Evolutionary conservation across 2,329 filamentous ascomycete genomes (phyloP), one percentile per base, ranked within the genome.

Genomic region (Colletotrichum sp.): DNA sequence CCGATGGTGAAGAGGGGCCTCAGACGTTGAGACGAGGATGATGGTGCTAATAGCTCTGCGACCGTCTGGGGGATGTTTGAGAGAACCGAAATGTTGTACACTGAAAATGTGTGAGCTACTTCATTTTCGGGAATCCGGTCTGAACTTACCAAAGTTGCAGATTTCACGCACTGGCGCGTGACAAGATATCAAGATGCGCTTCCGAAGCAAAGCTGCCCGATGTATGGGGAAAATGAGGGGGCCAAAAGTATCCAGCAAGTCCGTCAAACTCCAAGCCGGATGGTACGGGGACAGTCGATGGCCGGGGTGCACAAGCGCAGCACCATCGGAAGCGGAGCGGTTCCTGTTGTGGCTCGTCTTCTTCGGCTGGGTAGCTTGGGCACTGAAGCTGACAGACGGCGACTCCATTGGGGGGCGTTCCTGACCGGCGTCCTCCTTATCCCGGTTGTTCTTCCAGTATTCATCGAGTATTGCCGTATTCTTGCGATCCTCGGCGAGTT

Each of bases 21-120:
- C 34, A 97, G 89, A 75, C 95, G 90, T 76, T 94, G 89, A 1
- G 91, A 89, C 30, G 92, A 88, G 5, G 91, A 89, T 30, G 89
- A 88, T 1, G 90, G 83, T 25, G 93, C 91, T n/a, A 98, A 88
- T 16, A 93, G 86, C 68, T 96, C 92, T 73, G 90, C 89, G 59
- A 96, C 90, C 34, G 94, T 92, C 49, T 93, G 89, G 32, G 97
- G 96, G 59, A 99, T 93, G 79, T 96, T 98, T 61, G 96, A 96
- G 39, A 99, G 89, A 70, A 99, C 90, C n/a, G 96, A 98, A 68
- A 99, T 91, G 83, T 97, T 93, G 86, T 99, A 99, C 77, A 99
- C 97, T 96, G 78, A 71, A 66, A 1, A 6, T 15, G 16, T 19
- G n/a, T 74, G 8, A 59, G 59, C 44, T 25, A 59, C 8, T 29